Base-by-base conservation (phyloP, 2,329 filamentous ascomycete genomes). In the Fusarium sublunatum region DNA sequence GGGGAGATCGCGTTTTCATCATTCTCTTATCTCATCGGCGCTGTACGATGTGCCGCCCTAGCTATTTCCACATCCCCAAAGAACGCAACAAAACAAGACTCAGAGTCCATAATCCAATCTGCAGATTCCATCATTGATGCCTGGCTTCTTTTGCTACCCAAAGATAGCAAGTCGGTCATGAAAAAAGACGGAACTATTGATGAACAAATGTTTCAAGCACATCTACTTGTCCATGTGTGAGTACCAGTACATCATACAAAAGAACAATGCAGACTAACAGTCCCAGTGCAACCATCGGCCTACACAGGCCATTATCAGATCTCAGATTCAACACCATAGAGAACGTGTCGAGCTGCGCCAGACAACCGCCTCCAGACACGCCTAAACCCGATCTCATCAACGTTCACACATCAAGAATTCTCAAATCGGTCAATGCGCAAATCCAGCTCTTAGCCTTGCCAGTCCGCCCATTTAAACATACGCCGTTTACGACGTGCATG, bases 171-270 rank as follows among this genome's bases (percentile, higher is more conserved):
- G 15, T 60, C 51, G 5, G 42, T 63, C 0, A 44, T 67, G 12
- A 45, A 25, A 2, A 42, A 41, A 5, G 44, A 39, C 11, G 64
- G 64, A 0, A 15, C 19, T 3, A 59, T 65, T 4, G 64, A 67
- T 7, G 64, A 67, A 38, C 12, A 67, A 8, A 59, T 67, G 53
- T 67, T 67, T 2, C 64, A 67, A 31, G 60, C 64, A 2, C 47
- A 67, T 9, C 4, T 67, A 0, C 39, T 67, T 2, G 26, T 67
- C 2, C 57, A 67, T n/a, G 64, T 67, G 64, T 65, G 47, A 59
- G 64, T 6, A 3, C 2, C 19, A 19, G 19, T 19, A 19, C 19
- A 9, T 6, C 13, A 1, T 2, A 4, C 1, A 1, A 0, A 2
- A 13, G 0, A 0, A 8, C 6, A 4, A 35, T 0, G 2, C 1